A percentile compares a stretch with the other conserved stretches of the same genome.
These are phyloP conservation scores for Herpotrichia juniperi DNA, from an alignment of 2,329 filamentous ascomycete genomes.

Conservation along the genomic window DNA sequence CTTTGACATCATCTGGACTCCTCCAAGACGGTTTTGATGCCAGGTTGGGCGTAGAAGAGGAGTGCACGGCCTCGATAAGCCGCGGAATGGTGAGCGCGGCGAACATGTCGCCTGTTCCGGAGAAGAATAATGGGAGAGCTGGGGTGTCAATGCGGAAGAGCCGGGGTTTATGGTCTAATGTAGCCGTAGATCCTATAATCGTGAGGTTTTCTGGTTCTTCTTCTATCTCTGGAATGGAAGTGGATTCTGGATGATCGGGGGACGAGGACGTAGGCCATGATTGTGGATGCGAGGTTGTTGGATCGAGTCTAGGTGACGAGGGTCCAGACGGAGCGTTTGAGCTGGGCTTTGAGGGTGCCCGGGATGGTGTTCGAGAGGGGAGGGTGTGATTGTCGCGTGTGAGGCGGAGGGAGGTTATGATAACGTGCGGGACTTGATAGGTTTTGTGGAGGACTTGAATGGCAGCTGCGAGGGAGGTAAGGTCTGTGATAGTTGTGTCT, in stretches of 20 bases:
- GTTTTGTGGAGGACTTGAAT: slow-evolving; percentile 77
- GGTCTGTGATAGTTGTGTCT: slow-evolving; percentile 79
- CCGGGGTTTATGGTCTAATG: slow-evolving; percentile 69
- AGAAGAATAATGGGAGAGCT: slow-evolving; percentile 90
- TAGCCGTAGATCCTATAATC: slow-evolving; percentile 79
- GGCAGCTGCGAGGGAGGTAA: slow-evolving; percentile 73
- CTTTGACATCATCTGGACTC: slow-evolving; percentile 71
- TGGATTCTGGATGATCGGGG: neutral
- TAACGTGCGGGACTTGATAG: slow-evolving; percentile 82
- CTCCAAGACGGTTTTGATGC: slow-evolving; percentile 70
- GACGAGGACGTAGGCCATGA: slow-evolving; percentile 11
- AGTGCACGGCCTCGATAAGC: slow-evolving; percentile 78
- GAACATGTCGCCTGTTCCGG: slow-evolving; percentile 98
- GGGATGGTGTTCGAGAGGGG: slow-evolving; percentile 28
- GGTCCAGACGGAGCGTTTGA: slow-evolving; percentile 30
- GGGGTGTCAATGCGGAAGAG: slow-evolving; percentile 89
- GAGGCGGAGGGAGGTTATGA: slow-evolving; percentile 88
- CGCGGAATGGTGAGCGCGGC: slow-evolving; percentile 87
- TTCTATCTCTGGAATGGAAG: neutral
- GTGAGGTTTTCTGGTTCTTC: slow-evolving; percentile 58
- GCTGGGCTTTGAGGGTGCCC: slow-evolving; percentile 25
- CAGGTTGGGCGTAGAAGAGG: slow-evolving; percentile 53
- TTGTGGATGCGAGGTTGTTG: slow-evolving; percentile 22
- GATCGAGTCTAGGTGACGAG: slow-evolving; percentile 13
- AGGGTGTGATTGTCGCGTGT: slow-evolving; percentile 57